Evolutionary conservation across 345 rosid genomes (phyloP).

Genomic region (Eucalyptus cloeziana): DNA sequence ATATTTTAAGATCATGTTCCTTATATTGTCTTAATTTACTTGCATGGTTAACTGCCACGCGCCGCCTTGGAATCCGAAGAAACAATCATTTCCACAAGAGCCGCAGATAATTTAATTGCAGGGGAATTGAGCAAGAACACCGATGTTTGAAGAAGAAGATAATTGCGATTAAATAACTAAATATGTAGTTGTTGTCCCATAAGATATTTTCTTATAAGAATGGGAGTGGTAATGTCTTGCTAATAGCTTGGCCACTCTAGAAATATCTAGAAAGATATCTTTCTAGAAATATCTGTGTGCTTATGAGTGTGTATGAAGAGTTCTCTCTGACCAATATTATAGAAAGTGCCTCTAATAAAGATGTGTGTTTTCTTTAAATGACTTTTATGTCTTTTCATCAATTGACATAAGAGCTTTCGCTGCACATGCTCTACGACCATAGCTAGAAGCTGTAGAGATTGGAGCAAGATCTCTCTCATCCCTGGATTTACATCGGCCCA

Average conservation of each 20-base stretch:
- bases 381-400: not conserved
- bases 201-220: no score
- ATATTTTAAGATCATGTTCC: no score
- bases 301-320: not conserved
- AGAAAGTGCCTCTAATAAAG: not conserved
- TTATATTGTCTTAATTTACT: no score
- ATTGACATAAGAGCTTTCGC: not conserved
- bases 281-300: not conserved
- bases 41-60: no score
- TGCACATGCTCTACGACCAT: not conserved
- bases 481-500: not conserved
- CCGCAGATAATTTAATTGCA: rapidly evolving
- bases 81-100: no score
- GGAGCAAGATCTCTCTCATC: conserved; percentile 6
- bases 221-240: not conserved
- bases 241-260: not conserved
- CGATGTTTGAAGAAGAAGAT: no score
- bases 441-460: not conserved
- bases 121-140: no score
- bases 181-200: not conserved
- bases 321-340: not conserved
- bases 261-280: not conserved
- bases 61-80: rapidly evolving
- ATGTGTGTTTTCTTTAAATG: not conserved
- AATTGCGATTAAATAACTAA: no score